phyloP scores from a whole-genome alignment of 805 yeast species.

The Huiozyma sinensis region DNA sequence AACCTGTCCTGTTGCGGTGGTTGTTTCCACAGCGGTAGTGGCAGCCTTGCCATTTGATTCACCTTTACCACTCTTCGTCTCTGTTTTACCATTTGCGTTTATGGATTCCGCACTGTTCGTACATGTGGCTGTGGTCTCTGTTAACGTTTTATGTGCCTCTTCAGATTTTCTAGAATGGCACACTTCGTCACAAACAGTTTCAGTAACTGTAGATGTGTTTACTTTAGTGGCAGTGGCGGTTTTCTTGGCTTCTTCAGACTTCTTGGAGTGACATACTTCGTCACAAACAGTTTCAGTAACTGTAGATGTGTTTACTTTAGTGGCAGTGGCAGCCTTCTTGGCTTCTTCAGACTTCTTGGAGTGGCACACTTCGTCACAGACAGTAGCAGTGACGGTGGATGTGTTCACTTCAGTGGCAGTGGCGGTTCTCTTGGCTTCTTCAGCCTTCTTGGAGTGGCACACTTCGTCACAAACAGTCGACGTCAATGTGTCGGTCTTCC shows the following conservation, averaged over 20 bases:
- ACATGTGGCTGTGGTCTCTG: no score
- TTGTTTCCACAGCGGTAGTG: not conserved
- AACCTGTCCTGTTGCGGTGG: not conserved
- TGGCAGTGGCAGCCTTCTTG: conserved; percentile 6
- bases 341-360: conserved; percentile 5
- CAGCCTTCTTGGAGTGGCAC: conserved; percentile 7
- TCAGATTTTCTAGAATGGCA: conserved; percentile 5
- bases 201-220: conserved; percentile 2
- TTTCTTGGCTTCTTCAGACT: conserved; percentile 2
- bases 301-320: not conserved
- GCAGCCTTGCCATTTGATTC: conserved; percentile 1
- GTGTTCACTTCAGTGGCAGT: conserved; percentile 1
- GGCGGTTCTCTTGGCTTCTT: conserved; percentile 1
- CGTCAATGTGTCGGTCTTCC: conserved; percentile 1
- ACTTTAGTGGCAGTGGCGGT: conserved; percentile 1
- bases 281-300: conserved; percentile 10
- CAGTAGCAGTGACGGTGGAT: conserved; percentile 4
- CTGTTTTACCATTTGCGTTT: no score
- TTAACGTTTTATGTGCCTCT: no score
- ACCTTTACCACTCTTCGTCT: not conserved
- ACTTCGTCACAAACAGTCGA: conserved; percentile 10
- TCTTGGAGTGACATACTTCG: conserved; percentile 7
- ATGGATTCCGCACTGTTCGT: no score
- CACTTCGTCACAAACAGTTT: conserved; percentile 5
- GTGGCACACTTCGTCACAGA: conserved; percentile 6